Evolutionary conservation across 345 rosid genomes (phyloP), one percentile per base, ranked within the genome.

Genomic region (Arabidopsis suecica): DNA sequence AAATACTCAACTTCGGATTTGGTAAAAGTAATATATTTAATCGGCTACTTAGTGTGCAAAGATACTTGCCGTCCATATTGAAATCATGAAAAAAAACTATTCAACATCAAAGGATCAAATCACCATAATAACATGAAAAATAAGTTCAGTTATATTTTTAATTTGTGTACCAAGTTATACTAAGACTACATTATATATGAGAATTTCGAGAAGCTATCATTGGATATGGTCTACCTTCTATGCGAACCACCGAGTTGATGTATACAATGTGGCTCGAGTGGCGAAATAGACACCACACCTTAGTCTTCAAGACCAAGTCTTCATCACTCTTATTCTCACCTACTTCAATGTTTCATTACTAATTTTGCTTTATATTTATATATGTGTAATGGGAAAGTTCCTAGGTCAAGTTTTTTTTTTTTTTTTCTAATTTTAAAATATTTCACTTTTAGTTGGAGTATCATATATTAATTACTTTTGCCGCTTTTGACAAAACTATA

Each of bases 231-330:
- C 53, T 45, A 69, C 54, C 42, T 57, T 76, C 60, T 54, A 55
- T 55, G 54, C 25, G 69, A 76, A 54, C 80, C 28, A 76, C 71
- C 40, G n/a, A 58, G 67, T 60, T 75, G 69, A 68, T 67, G 55
- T 42, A 34, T 69, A 53, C 57, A 61, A 22, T 61, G 56, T 63
- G 56, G 75, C 33, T 66, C 56, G 44, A 67, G 22, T 68, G 41
- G 59, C 37, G 80, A 73, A 50, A 65, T 8, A 65, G 83, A 81
- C 81, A 73, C 55, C 37, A 32, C 72, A 83, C 74, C 84, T 83
- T 42, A 62, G 81, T 54, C 79, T 59, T 59, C 34, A 65, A 78
- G 68, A 65, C 73, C 76, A 63, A 56, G 70, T 65, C 59, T 67
- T 62, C 56, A 67, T 80, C 80, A 42, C 40, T 68, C 73, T 49